A percentile compares a stretch with the other conserved stretches of the same genome.
These are phyloP conservation scores for Scheffersomyces lignosus DNA, from an alignment of 805 yeast species.

Conservation along the genomic window DNA sequence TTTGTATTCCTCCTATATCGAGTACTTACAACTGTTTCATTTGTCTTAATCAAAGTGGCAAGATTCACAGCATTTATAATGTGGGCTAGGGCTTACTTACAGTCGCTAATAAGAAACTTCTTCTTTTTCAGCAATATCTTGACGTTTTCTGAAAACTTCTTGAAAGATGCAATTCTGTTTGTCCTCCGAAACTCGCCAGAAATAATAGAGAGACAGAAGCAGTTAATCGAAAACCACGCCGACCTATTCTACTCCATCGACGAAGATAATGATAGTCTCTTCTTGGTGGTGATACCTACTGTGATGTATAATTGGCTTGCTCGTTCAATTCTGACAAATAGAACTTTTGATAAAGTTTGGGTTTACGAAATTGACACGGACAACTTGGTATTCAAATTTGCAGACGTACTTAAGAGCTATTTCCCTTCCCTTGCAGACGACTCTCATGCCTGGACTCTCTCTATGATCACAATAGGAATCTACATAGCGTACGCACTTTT, in stretches of 20 bases:
- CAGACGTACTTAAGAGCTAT: background rate
- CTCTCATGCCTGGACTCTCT: background rate
- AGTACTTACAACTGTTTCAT: too few species aligned
- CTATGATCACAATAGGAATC: background rate
- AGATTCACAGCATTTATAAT: too few species aligned
- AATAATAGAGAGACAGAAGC: background rate
- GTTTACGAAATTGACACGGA: background rate
- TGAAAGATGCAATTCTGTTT: background rate
- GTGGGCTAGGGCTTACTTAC: too few species aligned
- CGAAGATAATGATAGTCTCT: background rate
- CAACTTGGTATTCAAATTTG: background rate
- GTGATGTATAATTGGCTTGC: too few species aligned
- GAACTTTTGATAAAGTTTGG: background rate
- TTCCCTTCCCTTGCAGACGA: background rate
- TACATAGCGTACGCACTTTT: background rate
- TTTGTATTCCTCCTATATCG: too few species aligned
- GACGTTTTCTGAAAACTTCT: background rate
- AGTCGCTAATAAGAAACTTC: too few species aligned
- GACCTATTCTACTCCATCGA: background rate
- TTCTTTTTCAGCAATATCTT: too few species aligned
- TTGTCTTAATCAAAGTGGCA: too few species aligned
- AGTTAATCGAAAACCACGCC: background rate
- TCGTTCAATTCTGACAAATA: background rate
- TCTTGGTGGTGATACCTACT: background rate
- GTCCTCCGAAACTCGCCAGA: background rate